Evolutionary conservation across 495 filamentous ascomycete genomes (phyloP), one percentile per base, ranked within the genome.

Genomic region (Cercophora newfieldiana): DNA sequence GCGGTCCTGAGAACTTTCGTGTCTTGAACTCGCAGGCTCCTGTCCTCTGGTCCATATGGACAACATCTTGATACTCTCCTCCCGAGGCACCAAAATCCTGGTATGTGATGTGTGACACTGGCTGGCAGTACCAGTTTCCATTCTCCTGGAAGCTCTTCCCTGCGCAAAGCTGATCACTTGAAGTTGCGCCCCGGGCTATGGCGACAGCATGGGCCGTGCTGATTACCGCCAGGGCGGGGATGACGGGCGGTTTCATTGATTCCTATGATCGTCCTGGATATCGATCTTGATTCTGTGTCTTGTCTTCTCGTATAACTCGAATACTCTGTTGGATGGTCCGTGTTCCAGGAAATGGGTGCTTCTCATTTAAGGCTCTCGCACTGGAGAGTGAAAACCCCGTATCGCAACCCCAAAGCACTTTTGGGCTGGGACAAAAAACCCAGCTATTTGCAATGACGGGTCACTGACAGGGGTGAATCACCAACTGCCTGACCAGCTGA

Each of bases 91-190:
- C 85, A 62, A 91, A 82, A 28, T 84, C 84, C 14, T 65, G 68
- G 70, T 91, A 92, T 0, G 79, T 82, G 71, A 92, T 85, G 2
- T 80, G 78, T 25, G 82, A 74, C 30, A 90, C 88, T 0, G 78
- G 63, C 0, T 69, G 65, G 73, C 89, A 91, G 79, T 89, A 91
- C 67, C 49, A 77, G 64, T 82, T 83, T 18, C 81, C 81, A 1
- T 72, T 53, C 37, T 73, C 66, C 31, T 78, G 67, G 50, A 31
- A 50, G 0, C 26, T 59, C 8, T 18, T 69, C 10, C 61, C 64
- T 7, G 65, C 25, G 31, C 69, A 74, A 25, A 67, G 61, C 19
- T 70, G 19, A 18, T 61, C 24, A 56, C 50, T 66, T 1, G 63
- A n/a, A 8, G 25, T 22, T 0, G 33, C 18, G n/a, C 50, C 53